Conservation (phyloP, 2,329 filamentous ascomycete genomes). For the Parascedosporium putredinis region DNA sequence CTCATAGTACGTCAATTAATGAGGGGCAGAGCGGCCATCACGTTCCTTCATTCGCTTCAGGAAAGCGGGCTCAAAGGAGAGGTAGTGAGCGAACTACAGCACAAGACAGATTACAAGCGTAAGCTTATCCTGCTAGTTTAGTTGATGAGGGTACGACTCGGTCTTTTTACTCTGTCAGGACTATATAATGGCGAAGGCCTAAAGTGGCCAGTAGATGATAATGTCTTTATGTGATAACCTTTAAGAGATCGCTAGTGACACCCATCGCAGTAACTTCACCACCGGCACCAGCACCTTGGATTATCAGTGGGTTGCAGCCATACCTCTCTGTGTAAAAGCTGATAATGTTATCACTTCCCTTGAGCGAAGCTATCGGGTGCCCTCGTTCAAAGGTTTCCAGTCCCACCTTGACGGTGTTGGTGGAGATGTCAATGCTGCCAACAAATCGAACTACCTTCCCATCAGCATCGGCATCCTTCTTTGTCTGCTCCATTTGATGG, state of each 20-base stretch:
- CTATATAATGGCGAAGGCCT: background rate
- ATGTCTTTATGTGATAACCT: constrained; percentile 66
- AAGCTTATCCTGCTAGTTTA: no score
- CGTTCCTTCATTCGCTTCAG: background rate
- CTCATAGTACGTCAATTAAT: no score
- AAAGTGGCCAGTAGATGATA: constrained; percentile 10
- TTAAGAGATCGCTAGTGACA: constrained; percentile 85
- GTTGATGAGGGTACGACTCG: no score
- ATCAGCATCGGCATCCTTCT: constrained; percentile 71
- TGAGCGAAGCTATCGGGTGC: constrained; percentile 85
- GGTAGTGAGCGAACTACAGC: background rate
- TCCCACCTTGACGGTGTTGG: constrained; percentile 78
- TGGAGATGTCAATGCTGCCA: constrained; percentile 79
- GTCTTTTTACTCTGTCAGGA: no score
- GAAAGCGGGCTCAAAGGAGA: background rate
- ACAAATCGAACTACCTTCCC: constrained; percentile 93
- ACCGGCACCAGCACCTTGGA: constrained; percentile 89
- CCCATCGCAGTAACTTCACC: constrained; percentile 97
- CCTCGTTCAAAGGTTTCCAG: constrained; percentile 80
- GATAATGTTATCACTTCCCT: constrained; percentile 98
- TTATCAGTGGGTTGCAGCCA: constrained; percentile 78
- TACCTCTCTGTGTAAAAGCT: constrained; percentile 97
- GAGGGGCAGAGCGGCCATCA: background rate
- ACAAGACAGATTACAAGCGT: no score
- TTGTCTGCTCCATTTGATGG: constrained; percentile 77